phyloP scores from a whole-genome alignment of 768 basidiomycete species.

The Coprinopsis cinerea region DNA sequence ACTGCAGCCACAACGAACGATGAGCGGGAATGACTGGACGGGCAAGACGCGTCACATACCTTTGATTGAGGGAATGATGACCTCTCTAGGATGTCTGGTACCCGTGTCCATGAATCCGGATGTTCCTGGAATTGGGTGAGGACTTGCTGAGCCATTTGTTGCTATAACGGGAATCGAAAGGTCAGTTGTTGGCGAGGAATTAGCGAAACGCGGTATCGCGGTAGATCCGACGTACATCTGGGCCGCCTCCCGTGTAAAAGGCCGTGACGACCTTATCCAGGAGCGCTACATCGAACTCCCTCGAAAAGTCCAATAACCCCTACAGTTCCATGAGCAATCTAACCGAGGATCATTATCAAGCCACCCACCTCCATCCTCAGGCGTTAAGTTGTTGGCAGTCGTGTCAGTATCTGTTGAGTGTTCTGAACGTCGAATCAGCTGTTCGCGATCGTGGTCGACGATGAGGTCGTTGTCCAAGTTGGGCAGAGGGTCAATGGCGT shows the following conservation, averaged over 20 bases:
- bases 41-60: constrained; percentile 31
- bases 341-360: constrained; percentile 9
- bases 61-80: constrained; percentile 85
- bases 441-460: constrained; percentile 18
- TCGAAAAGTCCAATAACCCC: constrained; percentile 90
- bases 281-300: constrained; percentile 87
- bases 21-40: not conserved
- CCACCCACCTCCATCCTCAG: constrained; percentile 44
- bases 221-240: constrained; percentile 53
- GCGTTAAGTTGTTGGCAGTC: constrained; percentile 15
- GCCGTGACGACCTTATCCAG: constrained; percentile 92
- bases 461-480: constrained; percentile 22
- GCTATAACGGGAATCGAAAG: constrained; percentile 41
- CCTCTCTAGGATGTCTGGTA: constrained; percentile 87
- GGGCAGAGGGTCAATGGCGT: constrained; percentile 36
- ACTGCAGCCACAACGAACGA: constrained; percentile 42
- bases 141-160: constrained; percentile 90
- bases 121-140: constrained; percentile 96
- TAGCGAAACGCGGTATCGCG: constrained; percentile 9
- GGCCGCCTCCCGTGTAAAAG: constrained; percentile 80
- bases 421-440: constrained; percentile 16
- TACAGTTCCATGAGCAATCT: constrained; percentile 30
- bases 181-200: constrained; percentile 12
- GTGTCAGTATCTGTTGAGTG: constrained; percentile 9
- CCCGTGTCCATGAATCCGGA: constrained; percentile 95